A percentile compares a stretch with the other conserved stretches of the same genome.
These are phyloP conservation scores for Peronospora belbahrii DNA, from an alignment of 352 stramenopile genomes.

Conservation along the genomic window DNA sequence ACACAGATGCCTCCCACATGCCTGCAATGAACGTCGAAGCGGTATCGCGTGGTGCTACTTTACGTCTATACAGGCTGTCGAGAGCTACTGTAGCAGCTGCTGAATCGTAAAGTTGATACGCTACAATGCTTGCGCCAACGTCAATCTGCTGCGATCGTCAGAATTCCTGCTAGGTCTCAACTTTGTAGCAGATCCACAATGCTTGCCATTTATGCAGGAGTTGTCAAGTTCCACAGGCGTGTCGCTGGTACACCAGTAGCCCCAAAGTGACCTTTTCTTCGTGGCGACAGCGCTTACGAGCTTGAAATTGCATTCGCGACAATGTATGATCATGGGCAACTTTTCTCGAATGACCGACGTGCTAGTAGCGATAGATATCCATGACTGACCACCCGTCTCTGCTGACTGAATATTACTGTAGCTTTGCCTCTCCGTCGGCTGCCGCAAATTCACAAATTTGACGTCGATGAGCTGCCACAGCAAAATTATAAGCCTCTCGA, in stretches of 20 bases:
- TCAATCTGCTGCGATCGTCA: conserved; percentile 49
- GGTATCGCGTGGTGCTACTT: too few species aligned
- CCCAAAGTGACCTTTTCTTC: conserved; percentile 76
- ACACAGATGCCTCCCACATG: too few species aligned
- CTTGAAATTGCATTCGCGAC: conserved; percentile 44
- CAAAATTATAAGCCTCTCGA: conserved; percentile 56
- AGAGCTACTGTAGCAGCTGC: too few species aligned
- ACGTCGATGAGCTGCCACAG: conserved; percentile 36
- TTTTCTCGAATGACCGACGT: conserved; percentile 37
- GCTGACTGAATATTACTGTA: conserved; percentile 25
- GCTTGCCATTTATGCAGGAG: conserved; percentile 50
- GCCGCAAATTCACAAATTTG: conserved; percentile 48
- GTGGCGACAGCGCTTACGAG: conserved; percentile 58
- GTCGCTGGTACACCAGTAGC: conserved; percentile 64
- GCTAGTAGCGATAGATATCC: conserved; percentile 24
- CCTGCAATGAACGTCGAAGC: too few species aligned
- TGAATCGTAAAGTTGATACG: too few species aligned
- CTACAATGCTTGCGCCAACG: too few species aligned
- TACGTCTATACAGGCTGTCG: too few species aligned
- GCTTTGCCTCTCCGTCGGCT: conserved; percentile 33
- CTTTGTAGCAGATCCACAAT: conserved; percentile 72
- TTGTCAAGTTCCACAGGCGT: conserved; percentile 43
- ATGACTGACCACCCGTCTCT: conserved; percentile 5
- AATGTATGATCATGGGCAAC: conserved; percentile 38
- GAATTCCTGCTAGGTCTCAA: conserved; percentile 42